phyloP scores from a whole-genome alignment of 2,329 filamentous ascomycete species.

The Arthroderma sp. region DNA sequence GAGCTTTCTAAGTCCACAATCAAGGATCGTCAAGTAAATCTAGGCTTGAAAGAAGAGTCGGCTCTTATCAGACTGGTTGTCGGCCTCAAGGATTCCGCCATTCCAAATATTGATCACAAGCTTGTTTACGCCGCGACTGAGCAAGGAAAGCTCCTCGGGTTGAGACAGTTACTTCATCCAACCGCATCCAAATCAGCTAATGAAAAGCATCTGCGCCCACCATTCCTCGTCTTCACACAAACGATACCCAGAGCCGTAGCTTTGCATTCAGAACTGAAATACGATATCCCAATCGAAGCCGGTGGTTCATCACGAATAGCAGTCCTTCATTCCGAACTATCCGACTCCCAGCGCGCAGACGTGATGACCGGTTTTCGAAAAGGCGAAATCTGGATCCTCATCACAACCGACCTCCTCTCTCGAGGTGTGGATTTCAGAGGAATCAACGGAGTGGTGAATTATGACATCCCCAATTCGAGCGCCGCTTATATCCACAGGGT shows the following conservation, averaged over 20 bases:
- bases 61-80: conserved; percentile 73
- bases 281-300: conserved; percentile 82
- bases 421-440: conserved; percentile 91
- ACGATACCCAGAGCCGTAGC: conserved; percentile 84
- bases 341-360: conserved; percentile 57
- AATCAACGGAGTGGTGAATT: conserved; percentile 93
- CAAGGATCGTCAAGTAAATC: conserved; percentile 36
- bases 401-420: conserved; percentile 86
- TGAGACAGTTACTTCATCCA: conserved; percentile 80
- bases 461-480: conserved; percentile 84
- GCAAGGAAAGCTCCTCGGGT: conserved; percentile 78
- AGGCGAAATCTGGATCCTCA: conserved; percentile 89
- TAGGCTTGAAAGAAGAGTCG: conserved; percentile 25
- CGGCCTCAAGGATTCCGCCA: conserved; percentile 89
- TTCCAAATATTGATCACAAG: conserved; percentile 81
- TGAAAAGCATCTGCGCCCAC: conserved; percentile 53
- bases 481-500: conserved; percentile 89
- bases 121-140: conserved; percentile 87
- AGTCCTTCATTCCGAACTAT: conserved; percentile 76
- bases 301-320: conserved; percentile 75
- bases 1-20: conserved; percentile 59
- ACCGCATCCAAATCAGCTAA: conserved; percentile 39
- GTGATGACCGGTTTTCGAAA: conserved; percentile 85
- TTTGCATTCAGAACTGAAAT: conserved; percentile 77
- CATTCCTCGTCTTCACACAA: conserved; percentile 91